Conservation (phyloP, 2,329 filamentous ascomycete species). For the Claviceps arundinis region DNA sequence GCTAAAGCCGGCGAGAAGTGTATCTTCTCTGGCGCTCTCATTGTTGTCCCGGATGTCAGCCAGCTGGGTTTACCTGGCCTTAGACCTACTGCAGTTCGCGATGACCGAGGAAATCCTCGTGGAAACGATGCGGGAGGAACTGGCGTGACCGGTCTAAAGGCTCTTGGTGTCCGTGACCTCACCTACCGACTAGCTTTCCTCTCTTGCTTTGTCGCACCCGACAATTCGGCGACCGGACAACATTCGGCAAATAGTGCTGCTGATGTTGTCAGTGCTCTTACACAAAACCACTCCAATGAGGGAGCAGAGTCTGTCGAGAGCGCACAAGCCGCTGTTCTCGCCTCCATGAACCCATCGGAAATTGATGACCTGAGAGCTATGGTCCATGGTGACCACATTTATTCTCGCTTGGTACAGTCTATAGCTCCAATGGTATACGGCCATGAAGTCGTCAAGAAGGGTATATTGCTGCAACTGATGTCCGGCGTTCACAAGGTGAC, state of each 20-base stretch:
- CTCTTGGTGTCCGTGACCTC: conserved; percentile 84
- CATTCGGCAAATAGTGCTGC: conserved; percentile 48
- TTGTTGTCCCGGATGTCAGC: conserved; percentile 93
- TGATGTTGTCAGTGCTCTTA: conserved; percentile 76
- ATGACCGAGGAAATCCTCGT: conserved; percentile 60
- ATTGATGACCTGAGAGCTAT: conserved; percentile 85
- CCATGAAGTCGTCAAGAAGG: conserved; percentile 96
- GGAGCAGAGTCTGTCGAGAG: conserved; percentile 62
- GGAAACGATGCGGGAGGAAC: conserved; percentile 70
- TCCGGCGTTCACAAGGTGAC: conserved; percentile 91
- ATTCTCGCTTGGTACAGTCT: conserved; percentile 81
- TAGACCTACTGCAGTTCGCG: conserved; percentile 68
- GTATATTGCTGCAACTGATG: conserved; percentile 83
- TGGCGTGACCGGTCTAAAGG: conserved; percentile 79
- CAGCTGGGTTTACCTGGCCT: conserved; percentile 84
- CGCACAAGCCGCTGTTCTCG: conserved; percentile 75
- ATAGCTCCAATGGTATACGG: conserved; percentile 96
- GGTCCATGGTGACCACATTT: conserved; percentile 94
- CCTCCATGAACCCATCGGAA: conserved; percentile 72
- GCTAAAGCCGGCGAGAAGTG: conserved; percentile 97
- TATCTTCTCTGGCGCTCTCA: conserved; percentile 90
- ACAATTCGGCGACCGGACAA: conserved; percentile 68
- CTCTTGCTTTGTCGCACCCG: conserved; percentile 88
- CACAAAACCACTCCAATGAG: conserved; percentile 47
- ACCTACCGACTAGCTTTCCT: conserved; percentile 96